Base-by-base conservation (phyloP, 257 asterid genomes). In the Jaltomata sinuosa region DNA sequence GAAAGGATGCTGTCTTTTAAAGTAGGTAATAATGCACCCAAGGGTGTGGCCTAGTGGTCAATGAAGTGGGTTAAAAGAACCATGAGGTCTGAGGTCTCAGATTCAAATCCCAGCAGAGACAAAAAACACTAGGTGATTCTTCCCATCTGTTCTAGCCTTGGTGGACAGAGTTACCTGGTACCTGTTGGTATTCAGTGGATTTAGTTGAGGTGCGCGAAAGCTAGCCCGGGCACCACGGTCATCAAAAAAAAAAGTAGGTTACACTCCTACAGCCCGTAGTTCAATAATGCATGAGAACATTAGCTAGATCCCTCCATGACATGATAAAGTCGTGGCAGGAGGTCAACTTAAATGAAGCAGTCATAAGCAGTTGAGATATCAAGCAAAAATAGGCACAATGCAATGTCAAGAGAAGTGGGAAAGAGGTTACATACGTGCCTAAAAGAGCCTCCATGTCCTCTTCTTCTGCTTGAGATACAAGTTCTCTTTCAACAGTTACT, bases 391-490 rank as follows among this genome's bases (percentile, higher is more conserved):
- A 10, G 45, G 59, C 8, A 52, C 7, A 62, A 64, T 49, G 36
- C 47, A 38, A 80, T 6, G 76, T 38, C 72, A 32, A 21, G 71
- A 71, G 87, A 80, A 68, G 85, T 49, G 40, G 55, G 38, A 74
- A 85, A 67, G 82, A 85, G 83, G 55, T n/a, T 85, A 92, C 98
- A 18, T 91, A 97, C 99, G 96, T 94, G 94, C 92, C 98, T 92
- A 97, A 89, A 89, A 97, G 98, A 76, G 97, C 95, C 92, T 97
- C 99, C 99, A 95, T 97, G 88, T 97, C 99, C 87, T 95, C 99
- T 89, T 97, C 99, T 88, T 95, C 99, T 19, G 95, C 98, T 87
- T 95, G 99, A 79, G 98, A 91, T 79, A 97, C 98, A 72, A 97
- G 98, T 81, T 97, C 99, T 86, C 88, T 97, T 91, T 95, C 99